Conservation (phyloP, 495 filamentous ascomycete genomes). For the Pyrenula massariospora region DNA sequence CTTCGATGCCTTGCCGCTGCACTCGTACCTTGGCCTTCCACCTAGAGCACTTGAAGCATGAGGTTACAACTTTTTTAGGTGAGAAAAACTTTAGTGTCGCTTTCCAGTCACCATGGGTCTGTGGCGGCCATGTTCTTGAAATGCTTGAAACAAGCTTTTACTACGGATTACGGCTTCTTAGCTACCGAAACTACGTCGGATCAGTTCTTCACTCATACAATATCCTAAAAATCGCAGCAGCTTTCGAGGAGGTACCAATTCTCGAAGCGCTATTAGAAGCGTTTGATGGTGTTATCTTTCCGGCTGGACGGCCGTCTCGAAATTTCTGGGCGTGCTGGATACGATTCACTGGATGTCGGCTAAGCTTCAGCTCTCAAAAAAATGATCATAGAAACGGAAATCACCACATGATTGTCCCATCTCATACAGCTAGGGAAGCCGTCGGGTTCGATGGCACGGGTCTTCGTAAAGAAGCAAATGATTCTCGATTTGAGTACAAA, state of each 20-base stretch:
- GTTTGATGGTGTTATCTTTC: conserved; percentile 10
- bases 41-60: conserved; percentile 8
- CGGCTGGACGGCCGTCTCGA: conserved; percentile 9
- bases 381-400: conserved; percentile 9
- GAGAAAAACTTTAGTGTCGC: conserved; percentile 10
- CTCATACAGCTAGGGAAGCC: conserved; percentile 10
- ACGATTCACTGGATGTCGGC: conserved; percentile 12
- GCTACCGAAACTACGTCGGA: conserved; percentile 11
- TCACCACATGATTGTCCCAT: conserved; percentile 9
- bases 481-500: conserved; percentile 9
- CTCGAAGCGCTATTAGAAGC: conserved; percentile 7
- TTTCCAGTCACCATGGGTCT: conserved; percentile 15
- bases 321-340: conserved; percentile 12
- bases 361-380: conserved; percentile 7
- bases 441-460: conserved; percentile 7
- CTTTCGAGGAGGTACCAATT: conserved; percentile 8
- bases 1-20: conserved; percentile 15
- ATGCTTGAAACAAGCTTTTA: conserved; percentile 10
- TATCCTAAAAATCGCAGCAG: conserved; percentile 4
- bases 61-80: conserved; percentile 8
- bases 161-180: conserved; percentile 14
- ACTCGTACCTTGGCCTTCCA: conserved; percentile 13
- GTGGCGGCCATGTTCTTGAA: conserved; percentile 10
- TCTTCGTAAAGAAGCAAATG: conserved; percentile 3
- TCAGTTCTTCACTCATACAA: conserved; percentile 14